A percentile compares a stretch with the other conserved stretches of the same genome.
phyloP scores from a whole-genome alignment of 2,329 filamentous ascomycete genomes.

The Plenodomus tracheiphilus region DNA sequence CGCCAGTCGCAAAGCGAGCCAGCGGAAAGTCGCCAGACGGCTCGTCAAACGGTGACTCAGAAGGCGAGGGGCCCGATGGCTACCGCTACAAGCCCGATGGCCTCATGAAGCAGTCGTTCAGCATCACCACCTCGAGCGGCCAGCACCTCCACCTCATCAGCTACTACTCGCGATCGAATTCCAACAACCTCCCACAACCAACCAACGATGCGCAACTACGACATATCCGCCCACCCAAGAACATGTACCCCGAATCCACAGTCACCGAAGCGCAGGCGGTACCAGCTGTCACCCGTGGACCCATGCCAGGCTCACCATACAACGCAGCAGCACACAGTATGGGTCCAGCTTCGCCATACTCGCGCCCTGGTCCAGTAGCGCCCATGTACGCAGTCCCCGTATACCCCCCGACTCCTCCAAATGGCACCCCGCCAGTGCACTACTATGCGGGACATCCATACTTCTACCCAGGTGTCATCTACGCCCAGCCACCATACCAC shows the following conservation, averaged over 20 bases:
- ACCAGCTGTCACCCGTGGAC: slow-evolving; percentile 77
- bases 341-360: slow-evolving; percentile 58
- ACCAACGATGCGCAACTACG: slow-evolving; percentile 78
- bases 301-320: slow-evolving; percentile 63
- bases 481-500: slow-evolving; percentile 35
- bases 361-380: slow-evolving; percentile 45
- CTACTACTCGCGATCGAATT: slow-evolving; percentile 85
- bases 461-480: slow-evolving; percentile 39
- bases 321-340: slow-evolving; percentile 55
- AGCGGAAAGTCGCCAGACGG: slow-evolving; percentile 80
- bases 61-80: slow-evolving; percentile 63
- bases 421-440: slow-evolving; percentile 49
- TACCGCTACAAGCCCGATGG: slow-evolving; percentile 76
- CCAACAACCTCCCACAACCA: slow-evolving; percentile 77
- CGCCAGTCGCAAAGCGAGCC: slow-evolving; percentile 42
- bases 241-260: slow-evolving; percentile 96
- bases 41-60: slow-evolving; percentile 78
- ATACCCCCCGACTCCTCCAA: slow-evolving; percentile 47
- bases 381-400: slow-evolving; percentile 47
- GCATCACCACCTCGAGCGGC: slow-evolving; percentile 87
- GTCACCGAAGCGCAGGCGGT: slow-evolving; percentile 82
- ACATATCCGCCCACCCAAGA: slow-evolving; percentile 83
- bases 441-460: slow-evolving; percentile 42
- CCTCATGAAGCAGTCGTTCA: slow-evolving; percentile 99
- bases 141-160: slow-evolving; percentile 97